Base-by-base conservation (phyloP, 768 basidiomycete genomes). In the Russula vinacea region DNA sequence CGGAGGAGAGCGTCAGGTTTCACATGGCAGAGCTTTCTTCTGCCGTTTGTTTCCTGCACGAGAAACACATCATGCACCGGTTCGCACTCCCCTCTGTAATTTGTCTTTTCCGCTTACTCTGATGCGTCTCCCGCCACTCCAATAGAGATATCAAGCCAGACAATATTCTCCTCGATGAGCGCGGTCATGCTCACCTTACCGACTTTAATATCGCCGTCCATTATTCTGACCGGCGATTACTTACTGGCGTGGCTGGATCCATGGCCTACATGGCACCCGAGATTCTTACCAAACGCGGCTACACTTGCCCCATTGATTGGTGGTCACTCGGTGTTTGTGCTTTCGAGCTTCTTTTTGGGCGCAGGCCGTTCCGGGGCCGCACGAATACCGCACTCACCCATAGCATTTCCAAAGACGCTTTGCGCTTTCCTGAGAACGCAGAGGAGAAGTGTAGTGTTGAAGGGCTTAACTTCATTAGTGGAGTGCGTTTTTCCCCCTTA, bases 151-250 rank as follows among this genome's bases (percentile, higher is more conserved):
- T 99, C 71, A 99, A 98, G 75, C 96, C 96, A 3, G 96, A 98
- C 76, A 98, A 98, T 74, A 94, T 99, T 68, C 85, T 99, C 19
- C 85, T 98, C 19, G 96, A 99, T 74, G 95, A 97, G 71, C 81
- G 83, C 56, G 96, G 96, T 2, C 94, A 99, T 71, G 95, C 95
- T 8, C 96, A 99, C 75, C 80, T 99, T 66, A 98, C 90, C 0
- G 96, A 99, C 74, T 97, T 99, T 77, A 99, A 99, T 74, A 99
- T 99, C 63, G 96, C 96, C 17, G 94, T 98, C 8, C 96, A 99
- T 75, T 98, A 91, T 73, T 86, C 88, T 5, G 94, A 97, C 62
- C 83, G 91, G 61, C 84, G 89, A 62, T 77, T 94, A 39, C 75
- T 90, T 29, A 94, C 90, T 14, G 94, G 94, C 26, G 90, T 99